phyloP scores from a whole-genome alignment of 768 basidiomycete genomes.

The Daedalea quercina region DNA sequence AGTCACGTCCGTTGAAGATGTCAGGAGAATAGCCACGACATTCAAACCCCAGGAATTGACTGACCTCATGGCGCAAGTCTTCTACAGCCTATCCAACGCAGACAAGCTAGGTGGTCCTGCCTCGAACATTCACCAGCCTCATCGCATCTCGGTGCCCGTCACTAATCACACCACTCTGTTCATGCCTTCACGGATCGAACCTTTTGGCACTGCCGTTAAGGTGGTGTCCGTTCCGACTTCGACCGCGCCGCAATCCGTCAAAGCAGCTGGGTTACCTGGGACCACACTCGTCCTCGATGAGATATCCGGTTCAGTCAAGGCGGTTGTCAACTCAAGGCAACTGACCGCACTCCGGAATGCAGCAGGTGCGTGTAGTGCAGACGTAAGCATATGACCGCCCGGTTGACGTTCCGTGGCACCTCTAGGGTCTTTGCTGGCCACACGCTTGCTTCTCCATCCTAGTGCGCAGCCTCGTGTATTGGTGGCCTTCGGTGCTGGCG shows the following conservation, averaged over 20 bases:
- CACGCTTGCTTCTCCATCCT: slow-evolving; percentile 40
- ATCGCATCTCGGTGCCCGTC: slow-evolving; percentile 49
- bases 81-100: slow-evolving; percentile 37
- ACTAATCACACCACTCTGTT: slow-evolving; percentile 58
- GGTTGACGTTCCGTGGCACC: neutral
- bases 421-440: slow-evolving; percentile 64
- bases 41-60: slow-evolving; percentile 43
- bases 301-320: slow-evolving; percentile 57
- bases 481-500: slow-evolving; percentile 69
- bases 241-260: slow-evolving; percentile 25
- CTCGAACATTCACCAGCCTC: slow-evolving; percentile 34
- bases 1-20: slow-evolving; percentile 56
- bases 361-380: slow-evolving; percentile 45
- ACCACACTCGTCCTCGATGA: slow-evolving; percentile 76
- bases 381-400: neutral
- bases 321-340: slow-evolving; percentile 68
- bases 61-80: slow-evolving; percentile 53
- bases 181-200: slow-evolving; percentile 70
- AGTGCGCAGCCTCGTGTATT: slow-evolving; percentile 31
- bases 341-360: slow-evolving; percentile 82
- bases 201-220: slow-evolving; percentile 61
- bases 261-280: slow-evolving; percentile 56
- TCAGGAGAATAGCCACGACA: slow-evolving; percentile 39
- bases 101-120: neutral
- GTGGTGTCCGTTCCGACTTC: slow-evolving; percentile 67